Base-by-base conservation (phyloP, 1,284 basidiomycete genomes). In the Sanguinoderma infundibulare region DNA sequence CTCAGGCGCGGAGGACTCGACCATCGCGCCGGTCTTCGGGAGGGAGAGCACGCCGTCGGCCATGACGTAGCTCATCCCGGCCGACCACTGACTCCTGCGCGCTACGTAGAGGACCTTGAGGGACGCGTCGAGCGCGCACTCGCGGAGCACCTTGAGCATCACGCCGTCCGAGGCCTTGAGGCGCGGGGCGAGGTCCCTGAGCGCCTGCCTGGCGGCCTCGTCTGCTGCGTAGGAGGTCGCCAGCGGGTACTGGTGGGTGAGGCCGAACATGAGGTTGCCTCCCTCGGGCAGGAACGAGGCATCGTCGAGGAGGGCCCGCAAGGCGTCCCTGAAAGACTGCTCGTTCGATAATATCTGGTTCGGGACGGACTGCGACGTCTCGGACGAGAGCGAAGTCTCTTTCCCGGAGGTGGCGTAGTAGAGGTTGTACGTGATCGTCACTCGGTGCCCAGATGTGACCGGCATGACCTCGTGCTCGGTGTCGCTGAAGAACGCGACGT, bases 351-450 rank as follows among this genome's bases (percentile, higher is more conserved):
- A 26, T 9, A 52, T 38, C 32, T 34, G 12, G 35, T 26, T 9
- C 39, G 46, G 15, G 0, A 46, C 14, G 8, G 0, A 46, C 14
- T 6, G 14, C 44, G n/a, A 14, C 10, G 10, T n/a, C 20, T 22
- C 30, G 7, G 42, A 46, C 2, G 42, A 30, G 30, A 30, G 5
- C 7, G 44, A 24, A 10, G n/a, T 20, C 17, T 59, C 58, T 20
- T 59, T 35, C 5, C 30, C 40, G 22, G 2, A 36, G 40, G 44
- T 15, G 12, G 63, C 51, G 55, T 71, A 70, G 57, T 72, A 76
- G 39, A 78, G 72, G 67, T 79, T 77, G 68, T 77, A 82, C 0
- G 80, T 79, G 30, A 84, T 61, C 2, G 79, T 81, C 34, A 83
- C 71, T 4, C 67, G 62, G 56, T 76, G 73, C 0, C 83, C 82